These are phyloP conservation scores for Erysimum pusillum DNA, from an alignment of 441 rosid species.

Conservation along the genomic window DNA sequence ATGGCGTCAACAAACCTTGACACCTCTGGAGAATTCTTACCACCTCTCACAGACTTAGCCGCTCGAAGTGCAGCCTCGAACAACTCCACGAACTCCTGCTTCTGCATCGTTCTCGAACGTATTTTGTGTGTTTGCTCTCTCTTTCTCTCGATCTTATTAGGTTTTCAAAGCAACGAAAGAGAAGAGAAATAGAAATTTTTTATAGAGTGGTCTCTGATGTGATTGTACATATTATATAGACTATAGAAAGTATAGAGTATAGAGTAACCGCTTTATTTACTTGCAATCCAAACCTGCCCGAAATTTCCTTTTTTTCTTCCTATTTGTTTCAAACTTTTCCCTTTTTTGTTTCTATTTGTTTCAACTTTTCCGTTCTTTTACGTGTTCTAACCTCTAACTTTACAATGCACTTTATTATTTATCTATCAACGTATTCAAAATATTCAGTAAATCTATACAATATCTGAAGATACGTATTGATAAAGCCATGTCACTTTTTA, in stretches of 20 bases:
- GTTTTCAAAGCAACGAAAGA: background rate
- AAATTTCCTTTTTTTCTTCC: constrained; percentile 1
- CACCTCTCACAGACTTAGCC: constrained; percentile 20
- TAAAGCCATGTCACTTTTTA: too few species aligned
- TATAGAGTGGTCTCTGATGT: background rate
- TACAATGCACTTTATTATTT: too few species aligned
- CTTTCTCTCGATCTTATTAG: background rate
- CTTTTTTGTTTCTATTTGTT: background rate
- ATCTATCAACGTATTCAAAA: background rate
- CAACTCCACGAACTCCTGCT: constrained; percentile 21
- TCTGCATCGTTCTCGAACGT: constrained; percentile 20
- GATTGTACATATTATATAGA: background rate
- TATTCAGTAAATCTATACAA: too few species aligned
- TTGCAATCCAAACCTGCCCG: background rate
- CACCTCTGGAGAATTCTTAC: background rate
- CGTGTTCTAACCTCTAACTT: too few species aligned
- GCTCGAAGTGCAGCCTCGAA: constrained; percentile 14
- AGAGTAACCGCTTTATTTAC: background rate
- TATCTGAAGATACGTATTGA: too few species aligned
- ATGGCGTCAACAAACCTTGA: constrained; percentile 21
- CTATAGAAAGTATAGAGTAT: too few species aligned
- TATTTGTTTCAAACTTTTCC: too few species aligned
- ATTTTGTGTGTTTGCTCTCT: background rate
- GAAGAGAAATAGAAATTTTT: background rate
- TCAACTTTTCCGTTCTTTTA: background rate